Conservation (phyloP, 2,329 filamentous ascomycete species). For the Cladosporium sp. region DNA sequence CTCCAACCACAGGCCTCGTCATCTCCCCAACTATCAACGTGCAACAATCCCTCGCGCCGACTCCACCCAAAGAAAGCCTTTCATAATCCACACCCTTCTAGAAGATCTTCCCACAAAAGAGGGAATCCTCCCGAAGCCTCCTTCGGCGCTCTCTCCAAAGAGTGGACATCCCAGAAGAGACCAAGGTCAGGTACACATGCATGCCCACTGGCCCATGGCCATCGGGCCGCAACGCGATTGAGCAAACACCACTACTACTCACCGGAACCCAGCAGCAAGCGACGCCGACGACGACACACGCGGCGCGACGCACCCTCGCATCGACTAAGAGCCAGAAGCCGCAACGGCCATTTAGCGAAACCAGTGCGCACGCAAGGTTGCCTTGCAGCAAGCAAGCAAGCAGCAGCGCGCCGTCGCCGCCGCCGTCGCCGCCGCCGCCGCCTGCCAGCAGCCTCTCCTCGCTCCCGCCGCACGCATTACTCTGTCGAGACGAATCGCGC, state of each 20-base stretch:
- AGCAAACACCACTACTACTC: too few species aligned
- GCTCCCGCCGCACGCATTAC: too few species aligned
- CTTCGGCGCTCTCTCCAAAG: too few species aligned
- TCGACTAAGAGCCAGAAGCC: too few species aligned
- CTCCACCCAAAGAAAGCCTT: neutral
- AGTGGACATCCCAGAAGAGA: too few species aligned
- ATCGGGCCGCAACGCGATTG: constrained; percentile 11
- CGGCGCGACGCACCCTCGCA: too few species aligned
- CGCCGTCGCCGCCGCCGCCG: too few species aligned
- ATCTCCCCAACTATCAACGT: neutral
- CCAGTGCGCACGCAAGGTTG: constrained; percentile 13
- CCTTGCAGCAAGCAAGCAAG: constrained; percentile 11
- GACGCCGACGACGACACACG: neutral
- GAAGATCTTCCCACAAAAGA: constrained; percentile 5
- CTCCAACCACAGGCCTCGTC: neutral
- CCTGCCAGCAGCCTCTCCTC: too few species aligned
- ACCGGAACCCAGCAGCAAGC: neutral
- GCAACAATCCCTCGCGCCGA: neutral
- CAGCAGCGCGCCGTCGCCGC: too few species aligned
- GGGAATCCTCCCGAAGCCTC: neutral
- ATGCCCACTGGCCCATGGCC: neutral
- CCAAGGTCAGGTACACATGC: constrained; percentile 4
- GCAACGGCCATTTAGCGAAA: too few species aligned
- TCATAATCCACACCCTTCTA: constrained; percentile 3
- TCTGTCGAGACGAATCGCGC: too few species aligned